Conservation (phyloP, 2,329 filamentous ascomycete species). For the Alternaria longipes region DNA sequence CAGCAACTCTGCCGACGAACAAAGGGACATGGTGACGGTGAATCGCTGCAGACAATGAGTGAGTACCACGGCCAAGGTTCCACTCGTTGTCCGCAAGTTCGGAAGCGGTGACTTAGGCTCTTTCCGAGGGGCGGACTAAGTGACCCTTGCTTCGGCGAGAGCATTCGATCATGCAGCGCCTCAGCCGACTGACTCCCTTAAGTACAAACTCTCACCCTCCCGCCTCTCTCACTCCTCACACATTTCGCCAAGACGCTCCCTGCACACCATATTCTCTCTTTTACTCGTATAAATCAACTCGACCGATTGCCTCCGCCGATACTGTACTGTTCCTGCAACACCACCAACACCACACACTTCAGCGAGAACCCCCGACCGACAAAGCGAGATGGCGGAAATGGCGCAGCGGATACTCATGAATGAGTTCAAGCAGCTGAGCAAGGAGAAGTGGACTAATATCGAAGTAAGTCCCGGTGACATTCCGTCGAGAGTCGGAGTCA, state of each 20-base stretch:
- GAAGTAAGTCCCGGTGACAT: conserved; percentile 65
- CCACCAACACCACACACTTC: conserved; percentile 21
- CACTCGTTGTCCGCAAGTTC: conserved; percentile 12
- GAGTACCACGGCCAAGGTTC: conserved; percentile 4
- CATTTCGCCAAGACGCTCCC: conserved; percentile 6
- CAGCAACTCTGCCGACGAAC: conserved; percentile 12
- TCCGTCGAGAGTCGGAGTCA: neutral
- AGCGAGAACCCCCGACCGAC: conserved; percentile 9
- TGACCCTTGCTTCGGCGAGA: conserved; percentile 31
- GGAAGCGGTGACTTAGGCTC: conserved; percentile 31
- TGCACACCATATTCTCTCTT: conserved; percentile 7
- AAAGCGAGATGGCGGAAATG: conserved; percentile 44
- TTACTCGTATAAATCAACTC: conserved; percentile 4
- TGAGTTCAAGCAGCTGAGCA: conserved; percentile 81
- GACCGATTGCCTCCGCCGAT: conserved; percentile 1
- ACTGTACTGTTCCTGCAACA: conserved; percentile 15
- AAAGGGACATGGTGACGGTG: conserved; percentile 11
- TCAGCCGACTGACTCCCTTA: conserved; percentile 17
- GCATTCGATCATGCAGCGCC: conserved; percentile 30
- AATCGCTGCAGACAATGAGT: conserved; percentile 3
- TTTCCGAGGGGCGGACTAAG: conserved; percentile 27
- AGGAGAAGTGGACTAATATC: conserved; percentile 94
- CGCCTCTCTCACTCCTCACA: conserved; percentile 14
- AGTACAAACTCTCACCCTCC: conserved; percentile 19
- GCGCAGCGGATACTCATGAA: conserved; percentile 88